phyloP scores from a whole-genome alignment of 108 stramenopile species.

The Fragilariopsis cylindrus region DNA sequence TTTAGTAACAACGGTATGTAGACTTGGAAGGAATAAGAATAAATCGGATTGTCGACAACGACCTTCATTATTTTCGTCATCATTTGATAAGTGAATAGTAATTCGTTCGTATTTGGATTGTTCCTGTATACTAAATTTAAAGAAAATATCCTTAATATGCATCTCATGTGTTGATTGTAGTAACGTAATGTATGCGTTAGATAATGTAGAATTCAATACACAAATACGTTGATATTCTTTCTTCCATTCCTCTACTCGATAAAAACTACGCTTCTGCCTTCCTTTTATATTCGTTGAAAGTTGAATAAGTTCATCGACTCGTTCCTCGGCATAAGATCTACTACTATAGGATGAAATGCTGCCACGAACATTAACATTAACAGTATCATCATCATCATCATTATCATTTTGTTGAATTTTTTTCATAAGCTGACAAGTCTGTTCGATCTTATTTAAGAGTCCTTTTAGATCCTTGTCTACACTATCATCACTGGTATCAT shows the following conservation, averaged over 20 bases:
- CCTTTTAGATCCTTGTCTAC: background rate
- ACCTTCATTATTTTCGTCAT: slow-evolving; percentile 7
- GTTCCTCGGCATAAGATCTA: background rate
- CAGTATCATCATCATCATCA: background rate
- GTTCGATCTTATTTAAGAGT: background rate
- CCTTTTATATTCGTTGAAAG: slow-evolving; percentile 1
- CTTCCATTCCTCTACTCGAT: slow-evolving; percentile 45
- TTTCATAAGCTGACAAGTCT: background rate
- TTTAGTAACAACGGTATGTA: slow-evolving; percentile 27
- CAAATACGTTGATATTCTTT: slow-evolving; percentile 51
- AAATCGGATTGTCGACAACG: slow-evolving; percentile 19
- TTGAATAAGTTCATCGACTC: background rate
- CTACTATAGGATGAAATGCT: background rate
- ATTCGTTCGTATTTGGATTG: slow-evolving; percentile 58
- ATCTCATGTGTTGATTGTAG: slow-evolving; percentile 31
- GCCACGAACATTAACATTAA: background rate
- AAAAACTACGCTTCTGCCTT: background rate
- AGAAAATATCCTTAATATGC: slow-evolving; percentile 38
- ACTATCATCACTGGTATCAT: background rate
- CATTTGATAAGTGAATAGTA: slow-evolving; percentile 48
- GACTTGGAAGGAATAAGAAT: slow-evolving; percentile 51
- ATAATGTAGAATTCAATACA: slow-evolving; percentile 47
- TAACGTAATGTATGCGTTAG: slow-evolving; percentile 51
- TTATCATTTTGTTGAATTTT: too few relatives aligned
- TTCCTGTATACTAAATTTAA: slow-evolving; percentile 30